These are phyloP conservation scores for Gaeumannomyces tritici DNA, from an alignment of 2,329 filamentous ascomycete species.

Conservation along the genomic window DNA sequence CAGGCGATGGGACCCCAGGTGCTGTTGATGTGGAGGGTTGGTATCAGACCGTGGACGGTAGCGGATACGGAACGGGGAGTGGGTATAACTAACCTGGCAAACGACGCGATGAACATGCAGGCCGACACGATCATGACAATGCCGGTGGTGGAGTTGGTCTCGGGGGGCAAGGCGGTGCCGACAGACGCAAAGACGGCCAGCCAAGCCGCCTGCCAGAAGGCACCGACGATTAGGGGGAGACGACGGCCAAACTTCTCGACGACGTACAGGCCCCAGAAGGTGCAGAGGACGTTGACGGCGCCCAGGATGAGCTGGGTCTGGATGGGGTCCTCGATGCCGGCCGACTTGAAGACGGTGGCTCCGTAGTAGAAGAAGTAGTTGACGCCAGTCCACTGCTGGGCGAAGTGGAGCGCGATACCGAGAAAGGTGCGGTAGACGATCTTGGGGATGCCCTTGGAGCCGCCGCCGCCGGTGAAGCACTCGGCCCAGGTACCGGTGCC, in stretches of 20 bases:
- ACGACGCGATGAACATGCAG: slow-evolving; percentile 66
- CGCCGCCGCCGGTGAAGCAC: slow-evolving; percentile 45
- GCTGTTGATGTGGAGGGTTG: slow-evolving; percentile 15
- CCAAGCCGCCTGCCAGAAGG: slow-evolving; percentile 57
- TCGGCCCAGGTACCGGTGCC: slow-evolving; percentile 46
- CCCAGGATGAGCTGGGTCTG: slow-evolving; percentile 59
- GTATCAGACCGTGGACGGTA: not conserved
- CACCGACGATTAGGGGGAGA: slow-evolving; percentile 55
- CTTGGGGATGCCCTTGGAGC: slow-evolving; percentile 3
- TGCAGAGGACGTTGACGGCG: slow-evolving; percentile 58
- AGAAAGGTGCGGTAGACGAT: slow-evolving; percentile 54
- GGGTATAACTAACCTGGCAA: slow-evolving; percentile 31
- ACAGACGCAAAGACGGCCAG: slow-evolving; percentile 55
- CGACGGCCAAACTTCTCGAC: slow-evolving; percentile 62
- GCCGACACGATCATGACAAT: slow-evolving; percentile 63
- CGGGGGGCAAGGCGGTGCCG: slow-evolving; percentile 21
- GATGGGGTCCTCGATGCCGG: slow-evolving; percentile 57
- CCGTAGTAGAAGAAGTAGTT: slow-evolving; percentile 58
- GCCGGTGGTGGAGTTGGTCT: slow-evolving; percentile 27
- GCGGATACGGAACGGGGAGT: not conserved
- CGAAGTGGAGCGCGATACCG: slow-evolving; percentile 52
- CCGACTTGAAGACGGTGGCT: slow-evolving; percentile 56
- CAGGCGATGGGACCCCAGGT: slow-evolving; percentile 65
- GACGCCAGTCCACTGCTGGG: slow-evolving; percentile 49
- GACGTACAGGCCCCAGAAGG: slow-evolving; percentile 57